These are phyloP conservation scores for Haematococcus lacustris DNA, from an alignment of 139 green algal species.

Conservation along the genomic window DNA sequence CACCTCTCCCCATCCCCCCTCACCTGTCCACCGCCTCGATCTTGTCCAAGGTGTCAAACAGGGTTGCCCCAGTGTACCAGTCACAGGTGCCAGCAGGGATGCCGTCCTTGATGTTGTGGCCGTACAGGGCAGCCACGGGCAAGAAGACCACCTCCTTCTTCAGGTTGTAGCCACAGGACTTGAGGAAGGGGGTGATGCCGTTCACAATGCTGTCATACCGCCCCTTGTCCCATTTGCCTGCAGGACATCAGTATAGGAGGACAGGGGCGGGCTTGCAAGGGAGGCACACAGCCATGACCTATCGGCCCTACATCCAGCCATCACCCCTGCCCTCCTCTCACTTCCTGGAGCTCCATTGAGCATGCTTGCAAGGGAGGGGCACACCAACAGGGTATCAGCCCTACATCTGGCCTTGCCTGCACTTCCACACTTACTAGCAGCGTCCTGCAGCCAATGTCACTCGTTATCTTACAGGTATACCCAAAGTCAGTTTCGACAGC, in stretches of 20 bases:
- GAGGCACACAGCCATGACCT: not conserved
- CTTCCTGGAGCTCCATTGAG: not conserved
- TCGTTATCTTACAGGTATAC: too few species aligned
- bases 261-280: not conserved
- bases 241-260: not conserved
- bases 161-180: constrained; percentile 38
- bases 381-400: too few species aligned
- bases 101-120: constrained; percentile 80
- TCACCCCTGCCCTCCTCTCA: not conserved
- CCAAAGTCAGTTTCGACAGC: too few species aligned
- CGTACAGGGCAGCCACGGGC: constrained; percentile 86
- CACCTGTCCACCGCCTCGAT: constrained; percentile 59
- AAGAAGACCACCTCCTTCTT: constrained; percentile 64
- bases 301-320: not conserved
- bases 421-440: too few species aligned
- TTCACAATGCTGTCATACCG: constrained; percentile 87
- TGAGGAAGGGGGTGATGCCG: constrained; percentile 86
- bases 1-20: too few species aligned
- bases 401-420: too few species aligned
- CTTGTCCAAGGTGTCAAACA: constrained; percentile 89
- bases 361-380: not conserved
- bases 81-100: constrained; percentile 56
- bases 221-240: constrained; percentile 68
- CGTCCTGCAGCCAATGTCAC: too few species aligned
- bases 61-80: constrained; percentile 77